Base-by-base conservation (phyloP, 768 basidiomycete genomes). In the Grammothele lineata region DNA sequence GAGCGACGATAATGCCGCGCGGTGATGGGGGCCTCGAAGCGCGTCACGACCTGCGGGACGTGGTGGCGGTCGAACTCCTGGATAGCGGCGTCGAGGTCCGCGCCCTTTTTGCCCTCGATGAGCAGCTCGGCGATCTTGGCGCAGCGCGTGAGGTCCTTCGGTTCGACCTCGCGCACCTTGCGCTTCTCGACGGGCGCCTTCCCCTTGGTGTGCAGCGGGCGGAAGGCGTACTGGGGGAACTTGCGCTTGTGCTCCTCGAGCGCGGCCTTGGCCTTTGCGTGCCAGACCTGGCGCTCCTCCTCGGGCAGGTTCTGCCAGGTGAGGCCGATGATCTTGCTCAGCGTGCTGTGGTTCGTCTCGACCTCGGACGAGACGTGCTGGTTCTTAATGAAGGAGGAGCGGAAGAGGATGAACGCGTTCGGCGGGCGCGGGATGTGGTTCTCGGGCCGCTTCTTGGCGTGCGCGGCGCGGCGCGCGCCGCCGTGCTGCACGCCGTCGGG, bases 341-440 rank as follows among this genome's bases (percentile, higher is more conserved):
- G 70, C 3, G 87, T 88, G 56, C 82, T 84, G 67, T 88, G 87
- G 62, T 85, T 88, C 24, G 85, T 85, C 70, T 90, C 87, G 50
- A 89, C 81, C 42, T 76, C 80, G 7, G 83, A 78, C 8, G 85
- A 81, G 54, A 90, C 85, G 56, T 85, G 84, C 57, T 86, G 82
- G 56, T 71, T 76, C 68, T 85, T 86, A 64, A 89, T 86, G 66
- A 89, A 89, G 0, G 83, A 82, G 0, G 85, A 86, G 51, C 87
- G 83, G 73, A 90, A 91, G 58, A 91, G 76, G 60, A 90, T 91
- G 69, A 91, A 91, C 21, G 87, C 88, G 58, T 91, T 90, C 2
- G 87, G 85, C 1, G 87, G 87, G 35, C 87, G 85, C 15, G 87
- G 87, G 53, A 91, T 86, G 62, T 89, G 85, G 53, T 84, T 77